Evolutionary conservation across 768 basidiomycete genomes (phyloP).

Genomic region (Pisolithus orientalis): DNA sequence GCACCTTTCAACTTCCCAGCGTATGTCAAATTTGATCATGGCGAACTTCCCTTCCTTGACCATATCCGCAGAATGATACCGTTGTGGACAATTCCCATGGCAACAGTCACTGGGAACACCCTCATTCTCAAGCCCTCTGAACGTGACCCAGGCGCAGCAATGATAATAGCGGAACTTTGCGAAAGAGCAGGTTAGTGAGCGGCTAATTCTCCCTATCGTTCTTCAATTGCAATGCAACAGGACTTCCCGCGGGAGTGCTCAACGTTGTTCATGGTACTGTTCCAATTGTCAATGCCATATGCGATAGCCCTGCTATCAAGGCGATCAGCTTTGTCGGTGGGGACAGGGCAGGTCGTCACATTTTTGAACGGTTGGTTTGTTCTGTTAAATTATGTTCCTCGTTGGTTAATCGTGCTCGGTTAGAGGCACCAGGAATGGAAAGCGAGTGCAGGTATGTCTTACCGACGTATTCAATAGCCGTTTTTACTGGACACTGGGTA

Average conservation of each 20-base stretch:
- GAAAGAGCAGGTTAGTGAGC: slow-evolving; percentile 63
- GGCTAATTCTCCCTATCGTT: background rate
- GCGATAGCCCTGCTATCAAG: slow-evolving; percentile 85
- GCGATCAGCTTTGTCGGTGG: slow-evolving; percentile 97
- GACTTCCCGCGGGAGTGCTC: slow-evolving; percentile 81
- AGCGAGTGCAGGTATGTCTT: slow-evolving; percentile 69
- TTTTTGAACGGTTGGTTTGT: slow-evolving; percentile 67
- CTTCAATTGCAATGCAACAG: slow-evolving; percentile 26
- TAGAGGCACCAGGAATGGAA: slow-evolving; percentile 81
- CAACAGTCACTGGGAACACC: slow-evolving; percentile 86
- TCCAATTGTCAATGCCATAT: slow-evolving; percentile 88
- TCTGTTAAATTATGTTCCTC: background rate
- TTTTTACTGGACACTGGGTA: slow-evolving; percentile 17
- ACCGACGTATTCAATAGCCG: slow-evolving; percentile 7
- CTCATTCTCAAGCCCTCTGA: slow-evolving; percentile 94
- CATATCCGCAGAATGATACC: slow-evolving; percentile 74
- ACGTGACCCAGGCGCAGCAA: slow-evolving; percentile 92
- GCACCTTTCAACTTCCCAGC: slow-evolving; percentile 91
- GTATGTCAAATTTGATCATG: slow-evolving; percentile 27
- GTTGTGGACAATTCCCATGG: slow-evolving; percentile 91
- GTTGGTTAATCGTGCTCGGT: slow-evolving; percentile 5
- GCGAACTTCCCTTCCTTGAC: slow-evolving; percentile 1
- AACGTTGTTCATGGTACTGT: slow-evolving; percentile 90
- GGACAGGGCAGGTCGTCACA: slow-evolving; percentile 88
- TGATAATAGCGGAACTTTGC: slow-evolving; percentile 96